Conservation (phyloP, 768 basidiomycete species). For the Trametes elegans region DNA sequence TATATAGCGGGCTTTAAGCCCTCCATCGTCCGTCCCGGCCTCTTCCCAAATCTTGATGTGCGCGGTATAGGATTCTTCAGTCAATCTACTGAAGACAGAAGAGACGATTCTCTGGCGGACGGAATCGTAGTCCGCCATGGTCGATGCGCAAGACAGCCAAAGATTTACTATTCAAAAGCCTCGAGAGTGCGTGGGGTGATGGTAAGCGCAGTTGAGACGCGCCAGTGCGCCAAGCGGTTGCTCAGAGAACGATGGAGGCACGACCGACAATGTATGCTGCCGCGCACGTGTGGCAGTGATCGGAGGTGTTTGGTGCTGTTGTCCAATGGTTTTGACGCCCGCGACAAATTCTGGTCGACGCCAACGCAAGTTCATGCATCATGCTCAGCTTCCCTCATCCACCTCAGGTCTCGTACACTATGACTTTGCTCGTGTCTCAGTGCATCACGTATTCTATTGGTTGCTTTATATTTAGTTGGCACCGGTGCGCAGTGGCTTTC, state of each 20-base stretch:
- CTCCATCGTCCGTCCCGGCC: conserved; percentile 60
- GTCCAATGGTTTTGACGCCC: conserved; percentile 23
- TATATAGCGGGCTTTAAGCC: conserved; percentile 86
- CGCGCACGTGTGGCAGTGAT: neutral
- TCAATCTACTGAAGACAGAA: conserved; percentile 77
- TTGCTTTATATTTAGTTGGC: too few relatives aligned
- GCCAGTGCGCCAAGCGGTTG: neutral
- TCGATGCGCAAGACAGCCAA: too few relatives aligned
- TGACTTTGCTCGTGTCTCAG: too few relatives aligned
- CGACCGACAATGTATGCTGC: neutral
- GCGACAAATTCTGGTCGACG: neutral
- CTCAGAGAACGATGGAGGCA: neutral
- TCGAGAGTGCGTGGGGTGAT: neutral
- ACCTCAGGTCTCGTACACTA: neutral
- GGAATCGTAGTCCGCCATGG: conserved; percentile 41
- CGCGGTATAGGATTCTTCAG: conserved; percentile 79
- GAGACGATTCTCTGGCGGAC: conserved; percentile 70
- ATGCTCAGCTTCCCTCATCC: too few relatives aligned
- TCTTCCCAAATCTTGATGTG: conserved; percentile 97
- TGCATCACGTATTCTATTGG: too few relatives aligned
- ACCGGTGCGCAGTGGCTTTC: too few relatives aligned
- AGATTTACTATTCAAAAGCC: too few relatives aligned
- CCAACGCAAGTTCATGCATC: neutral
- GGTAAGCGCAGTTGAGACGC: neutral
- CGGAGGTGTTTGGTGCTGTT: conserved; percentile 22